Evolutionary conservation across 495 filamentous ascomycete species (phyloP).

Genomic region (Penicillium paradoxum): DNA sequence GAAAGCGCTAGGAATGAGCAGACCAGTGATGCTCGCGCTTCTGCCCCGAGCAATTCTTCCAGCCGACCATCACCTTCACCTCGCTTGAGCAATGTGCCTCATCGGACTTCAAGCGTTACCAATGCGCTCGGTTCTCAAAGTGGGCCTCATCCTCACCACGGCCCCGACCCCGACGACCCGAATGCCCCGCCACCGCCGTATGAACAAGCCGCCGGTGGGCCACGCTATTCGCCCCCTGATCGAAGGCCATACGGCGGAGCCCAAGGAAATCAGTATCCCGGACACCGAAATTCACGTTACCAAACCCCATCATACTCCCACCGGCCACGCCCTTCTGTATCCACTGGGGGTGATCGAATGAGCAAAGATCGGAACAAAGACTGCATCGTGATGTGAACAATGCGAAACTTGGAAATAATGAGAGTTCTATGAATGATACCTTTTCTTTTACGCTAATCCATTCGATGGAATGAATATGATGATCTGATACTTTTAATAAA

Average conservation of each 20-base stretch:
- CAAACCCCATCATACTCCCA: slow-evolving; percentile 18
- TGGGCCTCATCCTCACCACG: slow-evolving; percentile 16
- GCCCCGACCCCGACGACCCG: slow-evolving; percentile 34
- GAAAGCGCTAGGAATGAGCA: slow-evolving; percentile 13
- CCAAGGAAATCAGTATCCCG: slow-evolving; percentile 8
- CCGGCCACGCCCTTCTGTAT: slow-evolving; percentile 8
- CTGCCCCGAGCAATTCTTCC: slow-evolving; percentile 6
- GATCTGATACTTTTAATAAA: slow-evolving; percentile 12
- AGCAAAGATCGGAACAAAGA: slow-evolving; percentile 32
- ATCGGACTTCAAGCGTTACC: slow-evolving; percentile 25
- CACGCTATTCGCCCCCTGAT: slow-evolving; percentile 58
- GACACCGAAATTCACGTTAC: slow-evolving; percentile 11
- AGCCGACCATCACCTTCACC: slow-evolving; percentile 5
- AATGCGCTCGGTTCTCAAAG: slow-evolving; percentile 1
- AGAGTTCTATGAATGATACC: background rate
- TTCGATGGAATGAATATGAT: slow-evolving; percentile 19
- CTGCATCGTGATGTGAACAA: slow-evolving; percentile 42
- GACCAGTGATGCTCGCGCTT: slow-evolving; percentile 7
- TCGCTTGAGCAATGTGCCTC: slow-evolving; percentile 16
- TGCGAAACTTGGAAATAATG: background rate
- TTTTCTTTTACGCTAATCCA: background rate
- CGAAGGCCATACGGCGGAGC: slow-evolving; percentile 43
- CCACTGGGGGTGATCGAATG: slow-evolving; percentile 18
- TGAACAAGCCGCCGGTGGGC: slow-evolving; percentile 67
- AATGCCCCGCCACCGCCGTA: slow-evolving; percentile 72